A percentile compares a stretch with the other conserved stretches of the same genome.
Conservation (phyloP, 2,329 filamentous ascomycete genomes). For the Aspergillus pseudotamarii region DNA sequence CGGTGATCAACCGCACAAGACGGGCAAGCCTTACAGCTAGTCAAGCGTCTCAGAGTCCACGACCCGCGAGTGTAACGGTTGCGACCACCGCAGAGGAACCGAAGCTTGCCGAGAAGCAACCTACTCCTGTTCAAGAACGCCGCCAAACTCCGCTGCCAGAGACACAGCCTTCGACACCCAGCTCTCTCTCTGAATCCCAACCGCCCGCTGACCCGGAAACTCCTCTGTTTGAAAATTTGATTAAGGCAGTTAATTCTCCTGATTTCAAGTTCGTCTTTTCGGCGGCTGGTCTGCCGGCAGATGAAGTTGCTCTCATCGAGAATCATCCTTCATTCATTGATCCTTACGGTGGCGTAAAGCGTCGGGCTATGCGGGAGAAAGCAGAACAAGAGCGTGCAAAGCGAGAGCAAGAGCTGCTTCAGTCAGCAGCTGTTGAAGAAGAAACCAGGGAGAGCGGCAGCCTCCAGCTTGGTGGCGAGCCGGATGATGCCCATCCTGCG, state of each 20-base stretch:
- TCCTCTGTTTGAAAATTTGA: constrained; percentile 42
- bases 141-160: constrained; percentile 29
- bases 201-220: constrained; percentile 28
- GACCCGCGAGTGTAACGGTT: constrained; percentile 54
- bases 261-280: constrained; percentile 60
- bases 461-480: constrained; percentile 86
- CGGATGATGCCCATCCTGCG: constrained; percentile 71
- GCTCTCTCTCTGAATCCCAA: constrained; percentile 23
- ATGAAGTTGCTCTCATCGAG: constrained; percentile 56
- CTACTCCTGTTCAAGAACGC: constrained; percentile 27
- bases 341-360: constrained; percentile 76
- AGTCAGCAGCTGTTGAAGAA: constrained; percentile 61
- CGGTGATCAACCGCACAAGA: constrained; percentile 68
- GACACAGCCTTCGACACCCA: constrained; percentile 21
- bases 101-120: constrained; percentile 38
- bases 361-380: constrained; percentile 74
- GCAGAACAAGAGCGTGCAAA: constrained; percentile 62
- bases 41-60: constrained; percentile 79
- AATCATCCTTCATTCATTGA: constrained; percentile 81
- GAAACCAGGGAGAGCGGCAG: constrained; percentile 82
- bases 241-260: constrained; percentile 51
- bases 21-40: constrained; percentile 76
- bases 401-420: constrained; percentile 57
- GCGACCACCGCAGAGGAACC: constrained; percentile 38
- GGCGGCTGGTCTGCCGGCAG: constrained; percentile 45